phyloP scores from a whole-genome alignment of 208 protist species.

The Trypanosoma avium region DNA sequence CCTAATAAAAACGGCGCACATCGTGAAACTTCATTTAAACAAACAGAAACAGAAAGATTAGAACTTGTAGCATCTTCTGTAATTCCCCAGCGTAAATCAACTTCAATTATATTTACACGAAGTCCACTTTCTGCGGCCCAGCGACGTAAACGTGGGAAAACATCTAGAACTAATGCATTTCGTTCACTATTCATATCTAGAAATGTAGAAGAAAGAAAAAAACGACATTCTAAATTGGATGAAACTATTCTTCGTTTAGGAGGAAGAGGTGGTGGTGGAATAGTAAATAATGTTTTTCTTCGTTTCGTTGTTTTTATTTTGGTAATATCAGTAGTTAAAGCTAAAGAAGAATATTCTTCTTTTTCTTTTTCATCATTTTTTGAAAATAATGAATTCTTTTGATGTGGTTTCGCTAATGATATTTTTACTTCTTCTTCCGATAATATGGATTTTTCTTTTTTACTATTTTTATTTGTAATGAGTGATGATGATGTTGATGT shows the following conservation, averaged over 20 bases:
- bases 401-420: not conserved
- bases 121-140: constrained; percentile 59
- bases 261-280: too few relatives aligned
- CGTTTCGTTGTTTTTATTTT: not conserved
- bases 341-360: too few relatives aligned
- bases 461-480: not conserved
- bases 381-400: not conserved
- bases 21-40: constrained; percentile 93
- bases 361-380: too few relatives aligned
- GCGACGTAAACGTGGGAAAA: constrained; percentile 92
- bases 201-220: constrained; percentile 97
- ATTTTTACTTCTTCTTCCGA: not conserved
- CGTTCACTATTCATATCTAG: constrained; percentile 97
- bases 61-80: constrained; percentile 73
- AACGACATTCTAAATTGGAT: constrained; percentile 70
- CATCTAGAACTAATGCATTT: constrained; percentile 86
- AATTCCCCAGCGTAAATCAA: constrained; percentile 96
- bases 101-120: constrained; percentile 82
- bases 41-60: constrained; percentile 85
- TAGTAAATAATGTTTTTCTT: too few relatives aligned
- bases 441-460: not conserved
- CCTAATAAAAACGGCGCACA: constrained; percentile 94
- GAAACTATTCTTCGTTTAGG: constrained; percentile 17
- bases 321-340: too few relatives aligned
- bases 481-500: not conserved